phyloP scores from a whole-genome alignment of 768 basidiomycete genomes.

The Psilocybe azurescens region DNA sequence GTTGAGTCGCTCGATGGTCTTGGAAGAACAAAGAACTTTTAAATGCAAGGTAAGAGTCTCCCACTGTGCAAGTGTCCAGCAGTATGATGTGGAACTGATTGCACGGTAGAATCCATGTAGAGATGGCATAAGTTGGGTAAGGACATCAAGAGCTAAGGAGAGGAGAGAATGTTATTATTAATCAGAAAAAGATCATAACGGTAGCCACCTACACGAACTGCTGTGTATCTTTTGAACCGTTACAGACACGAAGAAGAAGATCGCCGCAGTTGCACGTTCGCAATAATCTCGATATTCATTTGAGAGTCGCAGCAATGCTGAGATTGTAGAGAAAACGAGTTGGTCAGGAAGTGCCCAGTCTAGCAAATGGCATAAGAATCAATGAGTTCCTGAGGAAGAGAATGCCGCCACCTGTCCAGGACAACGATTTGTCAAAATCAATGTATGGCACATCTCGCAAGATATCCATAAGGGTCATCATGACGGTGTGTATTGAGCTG shows the following conservation, averaged over 20 bases:
- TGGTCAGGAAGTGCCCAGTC: conserved; percentile 91
- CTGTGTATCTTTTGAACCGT: conserved; percentile 60
- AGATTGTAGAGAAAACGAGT: conserved; percentile 78
- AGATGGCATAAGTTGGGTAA: conserved; percentile 79
- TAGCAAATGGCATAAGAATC: conserved; percentile 31
- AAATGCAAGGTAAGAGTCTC: conserved; percentile 55
- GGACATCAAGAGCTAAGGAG: conserved; percentile 63
- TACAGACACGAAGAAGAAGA: conserved; percentile 62
- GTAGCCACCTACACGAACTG: conserved; percentile 53
- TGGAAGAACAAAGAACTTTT: conserved; percentile 64
- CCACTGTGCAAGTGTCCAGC: conserved; percentile 78
- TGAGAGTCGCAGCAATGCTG: conserved; percentile 74
- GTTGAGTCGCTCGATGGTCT: conserved; percentile 75
- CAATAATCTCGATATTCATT: conserved; percentile 55
- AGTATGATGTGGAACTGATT: conserved; percentile 76
- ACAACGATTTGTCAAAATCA: conserved; percentile 78
- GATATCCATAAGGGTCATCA: conserved; percentile 68
- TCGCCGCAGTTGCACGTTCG: conserved; percentile 57
- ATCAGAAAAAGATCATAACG: neutral
- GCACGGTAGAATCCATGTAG: conserved; percentile 90
- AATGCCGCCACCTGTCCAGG: conserved; percentile 73
- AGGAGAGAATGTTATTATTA: neutral
- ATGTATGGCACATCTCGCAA: conserved; percentile 74
- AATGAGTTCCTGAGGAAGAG: neutral
- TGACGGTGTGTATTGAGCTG: conserved; percentile 54